These are phyloP conservation scores for Rhodotorula paludigena DNA, from an alignment of 768 basidiomycete species.

Conservation along the genomic window DNA sequence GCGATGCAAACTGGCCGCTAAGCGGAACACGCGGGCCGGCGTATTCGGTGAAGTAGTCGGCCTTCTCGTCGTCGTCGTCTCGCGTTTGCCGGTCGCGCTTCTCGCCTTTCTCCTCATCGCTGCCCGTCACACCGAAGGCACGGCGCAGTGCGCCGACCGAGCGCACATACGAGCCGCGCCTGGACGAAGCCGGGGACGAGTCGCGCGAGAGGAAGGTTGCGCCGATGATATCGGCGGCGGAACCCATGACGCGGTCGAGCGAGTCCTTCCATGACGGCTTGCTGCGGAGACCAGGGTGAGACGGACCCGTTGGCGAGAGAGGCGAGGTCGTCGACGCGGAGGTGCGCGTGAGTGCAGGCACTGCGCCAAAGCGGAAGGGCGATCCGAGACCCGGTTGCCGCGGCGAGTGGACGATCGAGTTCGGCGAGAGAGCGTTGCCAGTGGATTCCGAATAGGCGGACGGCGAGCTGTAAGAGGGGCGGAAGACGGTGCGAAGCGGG, in stretches of 20 bases:
- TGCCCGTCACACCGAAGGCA: neutral
- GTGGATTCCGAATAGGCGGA: neutral
- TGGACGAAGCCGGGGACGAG: neutral
- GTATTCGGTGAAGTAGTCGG: neutral
- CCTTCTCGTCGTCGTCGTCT: neutral
- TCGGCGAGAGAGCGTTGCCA: neutral
- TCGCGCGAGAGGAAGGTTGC: neutral
- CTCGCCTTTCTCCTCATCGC: neutral
- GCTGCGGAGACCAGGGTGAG: neutral
- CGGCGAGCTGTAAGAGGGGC: neutral
- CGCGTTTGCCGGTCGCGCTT: neutral
- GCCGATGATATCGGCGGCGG: conserved; percentile 18
- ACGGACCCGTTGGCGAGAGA: neutral
- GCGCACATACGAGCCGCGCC: neutral
- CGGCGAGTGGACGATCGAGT: neutral
- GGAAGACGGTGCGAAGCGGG: neutral
- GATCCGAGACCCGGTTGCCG: neutral
- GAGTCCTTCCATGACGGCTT: conserved; percentile 10
- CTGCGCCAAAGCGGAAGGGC: neutral
- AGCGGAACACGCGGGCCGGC: neutral
- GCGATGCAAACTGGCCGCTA: neutral
- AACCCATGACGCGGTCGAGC: conserved; percentile 26
- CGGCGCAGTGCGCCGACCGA: neutral
- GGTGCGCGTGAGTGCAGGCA: no score
- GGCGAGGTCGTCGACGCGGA: no score